Conservation (phyloP, 2,329 filamentous ascomycete species). For the Venturia aucupariae region DNA sequence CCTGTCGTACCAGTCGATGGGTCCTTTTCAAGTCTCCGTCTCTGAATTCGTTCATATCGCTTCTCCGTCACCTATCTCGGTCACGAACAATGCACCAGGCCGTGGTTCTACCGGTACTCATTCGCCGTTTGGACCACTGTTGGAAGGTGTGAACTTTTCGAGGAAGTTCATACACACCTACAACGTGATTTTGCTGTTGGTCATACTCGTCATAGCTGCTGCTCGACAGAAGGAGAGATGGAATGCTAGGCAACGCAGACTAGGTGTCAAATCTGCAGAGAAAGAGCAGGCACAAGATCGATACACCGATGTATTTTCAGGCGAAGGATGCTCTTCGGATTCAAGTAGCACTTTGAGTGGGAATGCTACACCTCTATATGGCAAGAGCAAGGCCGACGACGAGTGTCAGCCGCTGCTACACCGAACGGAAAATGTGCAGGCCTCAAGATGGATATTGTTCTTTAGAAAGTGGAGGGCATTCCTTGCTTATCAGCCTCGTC, state of each 20-base stretch:
- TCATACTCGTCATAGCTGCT: neutral
- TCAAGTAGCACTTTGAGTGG: constrained; percentile 13
- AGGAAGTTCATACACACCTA: constrained; percentile 1
- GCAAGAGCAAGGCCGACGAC: neutral
- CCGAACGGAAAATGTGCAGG: neutral
- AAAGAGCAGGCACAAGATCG: neutral
- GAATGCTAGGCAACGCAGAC: neutral
- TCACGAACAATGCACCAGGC: neutral
- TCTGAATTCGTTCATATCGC: neutral
- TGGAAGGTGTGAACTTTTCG: constrained; percentile 2
- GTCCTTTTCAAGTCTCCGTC: neutral
- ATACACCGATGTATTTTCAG: neutral
- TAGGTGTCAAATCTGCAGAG: neutral
- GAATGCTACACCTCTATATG: constrained; percentile 9
- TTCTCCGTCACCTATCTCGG: neutral
- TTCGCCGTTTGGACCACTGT: constrained; percentile 3
- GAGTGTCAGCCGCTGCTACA: neutral
- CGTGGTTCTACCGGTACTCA: neutral
- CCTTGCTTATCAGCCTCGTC: constrained; percentile 49
- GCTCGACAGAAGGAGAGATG: neutral
- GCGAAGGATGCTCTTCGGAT: constrained; percentile 3
- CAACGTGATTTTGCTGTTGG: neutral
- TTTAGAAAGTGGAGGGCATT: constrained; percentile 20
- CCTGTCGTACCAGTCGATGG: neutral
- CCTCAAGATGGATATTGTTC: neutral